A percentile compares a stretch with the other conserved stretches of the same genome.
phyloP scores from a whole-genome alignment of 176 grass and related monocot species.

The Alopecurus myosuroides region DNA sequence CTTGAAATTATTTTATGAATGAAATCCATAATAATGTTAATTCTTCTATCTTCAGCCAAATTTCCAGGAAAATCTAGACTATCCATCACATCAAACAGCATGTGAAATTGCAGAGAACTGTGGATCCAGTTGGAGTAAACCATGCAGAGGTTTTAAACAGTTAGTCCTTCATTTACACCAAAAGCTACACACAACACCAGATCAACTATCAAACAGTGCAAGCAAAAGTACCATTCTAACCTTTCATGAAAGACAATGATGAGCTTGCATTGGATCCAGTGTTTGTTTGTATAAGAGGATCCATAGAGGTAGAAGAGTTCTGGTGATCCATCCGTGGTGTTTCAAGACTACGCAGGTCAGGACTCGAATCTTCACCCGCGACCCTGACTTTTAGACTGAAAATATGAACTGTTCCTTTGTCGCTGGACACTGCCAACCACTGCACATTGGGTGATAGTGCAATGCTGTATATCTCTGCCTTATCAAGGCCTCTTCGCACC shows the following conservation, averaged over 20 bases:
- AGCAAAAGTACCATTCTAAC: constrained; percentile 30
- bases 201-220: constrained; percentile 22
- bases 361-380: constrained; percentile 60
- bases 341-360: constrained; percentile 42
- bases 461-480: constrained; percentile 90
- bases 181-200: not conserved
- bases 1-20: not conserved
- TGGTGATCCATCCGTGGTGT: constrained; percentile 61
- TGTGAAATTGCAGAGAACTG: not conserved
- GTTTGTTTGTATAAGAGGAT: constrained; percentile 70
- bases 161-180: not conserved
- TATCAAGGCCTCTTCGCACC: constrained; percentile 88
- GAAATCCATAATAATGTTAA: not conserved
- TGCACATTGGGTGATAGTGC: constrained; percentile 76
- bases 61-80: not conserved
- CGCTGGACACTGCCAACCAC: constrained; percentile 82
- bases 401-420: constrained; percentile 91
- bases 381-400: constrained; percentile 86
- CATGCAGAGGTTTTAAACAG: not conserved
- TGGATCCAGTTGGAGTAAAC: not conserved
- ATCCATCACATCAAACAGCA: constrained; percentile 5
- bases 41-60: not conserved
- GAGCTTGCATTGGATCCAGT: constrained; percentile 76
- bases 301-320: constrained; percentile 58
- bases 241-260: constrained; percentile 83